Percentiles rank a stretch among this genome's conserved stretches.
Evolutionary conservation across 1,284 basidiomycete genomes (phyloP).

Genomic region (Cutaneotrichosporon cyanovorans): DNA sequence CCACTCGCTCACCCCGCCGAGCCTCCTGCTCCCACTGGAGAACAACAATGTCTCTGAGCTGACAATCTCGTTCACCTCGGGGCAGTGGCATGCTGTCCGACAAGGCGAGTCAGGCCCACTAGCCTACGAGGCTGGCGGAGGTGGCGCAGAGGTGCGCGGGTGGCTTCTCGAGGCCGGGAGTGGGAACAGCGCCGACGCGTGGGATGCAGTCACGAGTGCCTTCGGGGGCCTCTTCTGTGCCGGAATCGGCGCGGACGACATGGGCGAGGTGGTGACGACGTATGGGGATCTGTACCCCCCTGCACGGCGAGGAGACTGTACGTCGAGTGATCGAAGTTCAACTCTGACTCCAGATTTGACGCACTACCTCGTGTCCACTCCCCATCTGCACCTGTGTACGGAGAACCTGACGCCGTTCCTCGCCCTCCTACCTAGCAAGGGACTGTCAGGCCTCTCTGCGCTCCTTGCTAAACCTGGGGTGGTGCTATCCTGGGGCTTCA

Average conservation of each 20-base stretch:
- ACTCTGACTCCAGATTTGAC: constrained; percentile 21
- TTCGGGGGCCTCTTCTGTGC: constrained; percentile 91
- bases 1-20: constrained; percentile 74
- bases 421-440: constrained; percentile 88
- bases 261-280: constrained; percentile 47
- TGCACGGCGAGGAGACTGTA: constrained; percentile 7
- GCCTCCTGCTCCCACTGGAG: constrained; percentile 75
- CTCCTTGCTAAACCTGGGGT: constrained; percentile 78
- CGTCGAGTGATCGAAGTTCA: neutral
- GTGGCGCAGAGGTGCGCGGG: constrained; percentile 81
- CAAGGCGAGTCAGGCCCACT: constrained; percentile 63
- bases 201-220: constrained; percentile 78
- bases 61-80: constrained; percentile 78
- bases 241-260: constrained; percentile 63
- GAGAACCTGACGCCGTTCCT: constrained; percentile 95
- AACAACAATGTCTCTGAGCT: constrained; percentile 77
- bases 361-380: constrained; percentile 54
- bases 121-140: constrained; percentile 59
- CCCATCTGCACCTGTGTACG: constrained; percentile 78
- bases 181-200: constrained; percentile 57
- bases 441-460: constrained; percentile 75
- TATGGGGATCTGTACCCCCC: constrained; percentile 55
- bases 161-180: constrained; percentile 56
- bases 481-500: constrained; percentile 81
- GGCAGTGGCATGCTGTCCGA: constrained; percentile 79